These are phyloP conservation scores for Odontarrhena argentea DNA, from an alignment of 345 rosid genomes.

Conservation along the genomic window DNA sequence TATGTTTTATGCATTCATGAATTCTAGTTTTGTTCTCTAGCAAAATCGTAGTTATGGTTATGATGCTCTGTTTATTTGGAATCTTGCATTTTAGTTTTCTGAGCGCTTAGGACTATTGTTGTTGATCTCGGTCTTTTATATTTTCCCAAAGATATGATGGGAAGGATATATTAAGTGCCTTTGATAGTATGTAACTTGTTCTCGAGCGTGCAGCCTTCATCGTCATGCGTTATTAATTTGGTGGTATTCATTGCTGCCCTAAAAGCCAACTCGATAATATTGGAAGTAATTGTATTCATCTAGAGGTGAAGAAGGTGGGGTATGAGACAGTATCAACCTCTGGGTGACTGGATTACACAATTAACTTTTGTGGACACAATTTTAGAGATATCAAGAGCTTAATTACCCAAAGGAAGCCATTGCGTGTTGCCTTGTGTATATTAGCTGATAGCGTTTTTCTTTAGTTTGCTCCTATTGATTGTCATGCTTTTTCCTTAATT, in stretches of 20 bases:
- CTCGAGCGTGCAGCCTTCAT: background rate
- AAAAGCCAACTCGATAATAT: background rate
- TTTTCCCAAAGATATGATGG: background rate
- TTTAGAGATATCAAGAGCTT: background rate
- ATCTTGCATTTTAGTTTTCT: background rate
- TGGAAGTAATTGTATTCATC: background rate
- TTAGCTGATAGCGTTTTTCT: conserved; percentile 4
- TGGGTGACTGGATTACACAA: conserved; percentile 1
- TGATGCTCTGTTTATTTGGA: conserved; percentile 5
- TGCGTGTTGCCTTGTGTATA: conserved; percentile 5
- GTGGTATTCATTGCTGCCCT: background rate
- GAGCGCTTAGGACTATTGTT: conserved; percentile 6
- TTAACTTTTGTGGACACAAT: background rate
- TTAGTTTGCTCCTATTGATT: background rate
- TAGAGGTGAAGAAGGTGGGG: background rate
- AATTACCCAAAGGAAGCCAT: conserved; percentile 9
- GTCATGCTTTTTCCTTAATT: background rate
- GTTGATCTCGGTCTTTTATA: conserved; percentile 8
- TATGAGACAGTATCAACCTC: background rate
- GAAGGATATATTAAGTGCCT: background rate
- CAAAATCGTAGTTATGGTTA: conserved; percentile 10
- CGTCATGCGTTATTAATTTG: conserved; percentile 3
- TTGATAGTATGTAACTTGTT: conserved; percentile 11
- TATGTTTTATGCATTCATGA: conserved; percentile 1
- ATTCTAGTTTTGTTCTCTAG: background rate